A percentile compares a stretch with the other conserved stretches of the same genome.
Evolutionary conservation across 129 eudicot genomes (phyloP).

Genomic region (Glebionis coronaria): DNA sequence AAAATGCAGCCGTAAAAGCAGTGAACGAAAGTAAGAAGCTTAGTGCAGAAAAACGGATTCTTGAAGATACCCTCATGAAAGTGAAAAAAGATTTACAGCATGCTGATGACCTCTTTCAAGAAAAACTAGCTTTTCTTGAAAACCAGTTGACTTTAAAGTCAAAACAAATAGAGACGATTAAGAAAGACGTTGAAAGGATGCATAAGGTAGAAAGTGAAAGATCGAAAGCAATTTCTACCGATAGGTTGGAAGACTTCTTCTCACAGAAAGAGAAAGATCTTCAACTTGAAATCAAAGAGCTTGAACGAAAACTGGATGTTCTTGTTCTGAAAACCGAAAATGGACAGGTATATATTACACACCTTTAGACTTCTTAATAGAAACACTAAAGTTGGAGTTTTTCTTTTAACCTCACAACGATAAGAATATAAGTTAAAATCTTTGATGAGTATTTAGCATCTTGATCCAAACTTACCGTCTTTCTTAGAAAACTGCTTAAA

Average conservation of each 20-base stretch:
- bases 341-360: constrained; percentile 19
- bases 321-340: constrained; percentile 39
- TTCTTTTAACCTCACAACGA: neutral
- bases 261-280: constrained; percentile 66
- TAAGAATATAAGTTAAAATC: constrained; percentile 15
- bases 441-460: neutral
- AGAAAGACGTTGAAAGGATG: constrained; percentile 39
- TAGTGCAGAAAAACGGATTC: constrained; percentile 46
- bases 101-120: constrained; percentile 46
- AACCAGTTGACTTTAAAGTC: constrained; percentile 38
- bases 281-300: constrained; percentile 52
- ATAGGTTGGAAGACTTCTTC: constrained; percentile 45
- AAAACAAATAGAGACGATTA: constrained; percentile 40
- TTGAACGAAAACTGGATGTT: constrained; percentile 47
- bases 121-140: constrained; percentile 37
- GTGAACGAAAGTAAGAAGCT: constrained; percentile 60
- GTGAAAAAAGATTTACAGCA: constrained; percentile 41
- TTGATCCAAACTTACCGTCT: neutral
- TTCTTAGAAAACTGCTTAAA: neutral
- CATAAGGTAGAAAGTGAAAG: constrained; percentile 37
- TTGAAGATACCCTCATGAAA: constrained; percentile 52
- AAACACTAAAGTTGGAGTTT: neutral
- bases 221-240: constrained; percentile 50
- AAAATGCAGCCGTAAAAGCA: constrained; percentile 61
- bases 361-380: constrained; percentile 12